A percentile compares a stretch with the other conserved stretches of the same genome.
These are phyloP conservation scores for Lipomyces orientalis DNA, from an alignment of 805 yeast species.

Conservation along the genomic window DNA sequence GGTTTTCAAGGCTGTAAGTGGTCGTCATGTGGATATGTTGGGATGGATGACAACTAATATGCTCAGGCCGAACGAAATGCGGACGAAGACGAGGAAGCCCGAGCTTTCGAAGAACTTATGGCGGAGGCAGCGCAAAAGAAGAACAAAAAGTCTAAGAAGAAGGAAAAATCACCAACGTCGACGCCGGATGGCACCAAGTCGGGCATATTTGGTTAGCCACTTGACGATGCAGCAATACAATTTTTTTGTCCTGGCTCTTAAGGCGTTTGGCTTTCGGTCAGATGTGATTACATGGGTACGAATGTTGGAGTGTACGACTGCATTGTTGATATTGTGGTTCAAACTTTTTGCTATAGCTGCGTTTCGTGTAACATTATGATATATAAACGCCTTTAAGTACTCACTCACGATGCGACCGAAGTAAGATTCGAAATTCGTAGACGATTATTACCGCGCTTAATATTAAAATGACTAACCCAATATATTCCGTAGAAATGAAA, in stretches of 20 bases:
- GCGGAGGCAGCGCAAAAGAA: slow-evolving; percentile 77
- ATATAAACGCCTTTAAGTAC: not conserved
- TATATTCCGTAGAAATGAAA: not conserved
- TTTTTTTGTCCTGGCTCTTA: not conserved
- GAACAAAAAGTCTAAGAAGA: slow-evolving; percentile 55
- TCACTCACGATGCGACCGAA: not conserved
- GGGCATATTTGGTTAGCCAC: not conserved
- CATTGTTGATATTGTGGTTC: not conserved
- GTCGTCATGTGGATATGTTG: not conserved
- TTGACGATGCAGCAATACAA: not conserved
- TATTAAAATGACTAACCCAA: not conserved
- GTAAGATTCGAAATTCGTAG: not conserved
- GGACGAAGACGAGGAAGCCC: slow-evolving; percentile 91
- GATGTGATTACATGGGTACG: not conserved
- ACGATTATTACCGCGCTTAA: not conserved
- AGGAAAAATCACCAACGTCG: slow-evolving; percentile 13
- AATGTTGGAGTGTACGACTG: not conserved
- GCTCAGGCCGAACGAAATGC: slow-evolving; percentile 66
- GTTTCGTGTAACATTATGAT: not conserved
- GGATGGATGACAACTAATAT: not conserved
- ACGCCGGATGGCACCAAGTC: slow-evolving; percentile 11
- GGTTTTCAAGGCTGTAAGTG: slow-evolving; percentile 54
- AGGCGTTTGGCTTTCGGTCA: not conserved
- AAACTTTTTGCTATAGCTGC: not conserved
- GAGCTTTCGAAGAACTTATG: slow-evolving; percentile 87